These are phyloP conservation scores for Fusarium xylarioides DNA, from an alignment of 2,329 filamentous ascomycete species.

Conservation along the genomic window DNA sequence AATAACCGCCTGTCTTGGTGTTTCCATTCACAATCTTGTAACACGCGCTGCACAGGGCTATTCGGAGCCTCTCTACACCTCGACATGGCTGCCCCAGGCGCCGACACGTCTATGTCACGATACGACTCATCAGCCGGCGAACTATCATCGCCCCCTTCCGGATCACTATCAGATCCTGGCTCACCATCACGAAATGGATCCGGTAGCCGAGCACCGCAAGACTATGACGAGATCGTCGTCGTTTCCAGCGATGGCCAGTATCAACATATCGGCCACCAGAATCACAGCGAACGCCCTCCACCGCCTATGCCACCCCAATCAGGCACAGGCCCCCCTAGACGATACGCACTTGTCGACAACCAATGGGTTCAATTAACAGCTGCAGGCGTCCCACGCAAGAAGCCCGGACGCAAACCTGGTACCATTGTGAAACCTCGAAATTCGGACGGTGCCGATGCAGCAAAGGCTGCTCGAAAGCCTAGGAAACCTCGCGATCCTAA, in stretches of 20 bases:
- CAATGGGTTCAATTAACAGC: constrained; percentile 62
- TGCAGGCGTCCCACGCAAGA: constrained; percentile 68
- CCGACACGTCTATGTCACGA: constrained; percentile 49
- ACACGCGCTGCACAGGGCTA: constrained; percentile 5
- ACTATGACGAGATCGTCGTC: constrained; percentile 62
- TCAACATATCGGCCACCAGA: constrained; percentile 34
- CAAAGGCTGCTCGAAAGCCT: constrained; percentile 59
- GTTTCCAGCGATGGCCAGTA: constrained; percentile 46
- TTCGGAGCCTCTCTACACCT: constrained; percentile 16
- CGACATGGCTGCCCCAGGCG: constrained; percentile 44
- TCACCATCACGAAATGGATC: constrained; percentile 54
- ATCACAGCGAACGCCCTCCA: constrained; percentile 31
- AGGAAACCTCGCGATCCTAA: constrained; percentile 69
- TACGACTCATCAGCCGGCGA: constrained; percentile 59
- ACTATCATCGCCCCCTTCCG: constrained; percentile 62
- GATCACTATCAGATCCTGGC: constrained; percentile 59
- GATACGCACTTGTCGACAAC: constrained; percentile 50
- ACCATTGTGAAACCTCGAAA: constrained; percentile 58
- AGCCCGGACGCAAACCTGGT: constrained; percentile 72
- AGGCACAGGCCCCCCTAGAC: constrained; percentile 42
- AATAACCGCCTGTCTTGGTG: background rate
- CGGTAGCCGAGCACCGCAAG: constrained; percentile 39
- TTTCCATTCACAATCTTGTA: constrained; percentile 1
- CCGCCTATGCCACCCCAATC: constrained; percentile 37
- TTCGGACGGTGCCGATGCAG: constrained; percentile 48